Evolutionary conservation across 768 basidiomycete genomes (phyloP), one percentile per base, ranked within the genome.

Genomic region (Paxillus ammoniavirescens): DNA sequence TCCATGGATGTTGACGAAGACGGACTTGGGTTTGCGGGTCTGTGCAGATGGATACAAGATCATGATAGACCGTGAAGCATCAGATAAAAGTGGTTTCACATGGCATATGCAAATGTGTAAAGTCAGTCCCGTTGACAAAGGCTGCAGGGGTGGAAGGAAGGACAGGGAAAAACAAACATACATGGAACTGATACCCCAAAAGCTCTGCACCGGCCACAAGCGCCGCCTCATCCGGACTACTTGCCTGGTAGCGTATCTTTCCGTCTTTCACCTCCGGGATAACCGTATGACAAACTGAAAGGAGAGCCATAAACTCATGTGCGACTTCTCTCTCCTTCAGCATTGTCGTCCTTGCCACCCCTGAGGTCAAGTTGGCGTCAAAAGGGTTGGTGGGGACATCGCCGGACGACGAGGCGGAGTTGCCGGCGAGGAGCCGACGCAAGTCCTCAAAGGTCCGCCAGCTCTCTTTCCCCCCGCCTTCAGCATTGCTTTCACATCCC

Each of bases 241-340:
- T 95, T 2, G 97, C 97, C 69, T 99, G 97, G 64, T 87, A 99
- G 9, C 87, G 76, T 57, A 91, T 89, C 77, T 94, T 96, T n/a
- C 82, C 94, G 54, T 91, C 84, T 61, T 81, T 84, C 50, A 86
- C 72, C 72, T 98, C 97, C 2, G 97, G 97, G 63, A 98, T 98
- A 61, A 99, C 97, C 0, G 97, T 98, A 66, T 99, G 97, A 60
- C 97, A 99, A 33, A 98, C 94, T 2, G 96, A 89, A 47, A 98
- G 77, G 18, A 98, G 77, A 0, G 87, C 83, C 63, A 98, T 68
- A 54, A 93, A 88, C 63, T 93, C 89, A 55, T 75, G 70, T 42
- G 89, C 70, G 17, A 86, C 77, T 33, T 81, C 79, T 74, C 70
- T 84, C 80, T 57, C 66, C 50, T 47, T 63, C 44, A 47, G 37